phyloP scores from a whole-genome alignment of 192 early-diverging fungal genomes.

The Lobosporangium transversale region DNA sequence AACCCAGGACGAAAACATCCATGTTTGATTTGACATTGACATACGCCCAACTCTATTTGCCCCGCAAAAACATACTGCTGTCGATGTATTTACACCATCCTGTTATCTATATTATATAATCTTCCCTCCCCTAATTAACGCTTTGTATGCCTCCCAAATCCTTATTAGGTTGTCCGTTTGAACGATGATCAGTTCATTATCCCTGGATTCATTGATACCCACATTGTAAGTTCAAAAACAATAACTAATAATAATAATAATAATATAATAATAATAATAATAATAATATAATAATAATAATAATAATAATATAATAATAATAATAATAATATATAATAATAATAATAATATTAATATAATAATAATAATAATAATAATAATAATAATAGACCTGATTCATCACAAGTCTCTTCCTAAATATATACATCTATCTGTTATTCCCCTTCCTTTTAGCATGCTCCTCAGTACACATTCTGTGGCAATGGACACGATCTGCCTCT shows the following conservation, averaged over 20 bases:
- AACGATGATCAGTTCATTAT: slow-evolving; percentile 76
- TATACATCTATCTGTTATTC: not conserved
- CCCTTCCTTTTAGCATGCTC: slow-evolving; percentile 72
- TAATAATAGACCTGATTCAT: not conserved
- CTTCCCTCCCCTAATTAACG: not conserved
- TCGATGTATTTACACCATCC: no score
- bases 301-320: no score
- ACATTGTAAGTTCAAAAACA: slow-evolving; percentile 84
- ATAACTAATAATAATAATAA: no score
- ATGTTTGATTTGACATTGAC: not conserved
- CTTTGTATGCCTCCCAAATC: not conserved
- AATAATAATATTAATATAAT: no score
- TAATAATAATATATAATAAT: no score
- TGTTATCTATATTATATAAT: not conserved
- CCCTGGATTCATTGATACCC: slow-evolving; percentile 94
- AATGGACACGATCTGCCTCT: slow-evolving; percentile 91
- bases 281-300: no score
- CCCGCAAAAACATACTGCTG: slow-evolving; percentile 12
- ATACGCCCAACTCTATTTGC: slow-evolving; percentile 46
- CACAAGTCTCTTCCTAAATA: not conserved
- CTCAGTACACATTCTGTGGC: slow-evolving; percentile 90
- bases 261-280: no score
- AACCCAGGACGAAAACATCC: slow-evolving; percentile 2
- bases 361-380: no score
- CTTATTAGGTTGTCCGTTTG: slow-evolving; percentile 40